Base-by-base conservation (phyloP, 129 eudicot genomes). In the Flaveria robusta region DNA sequence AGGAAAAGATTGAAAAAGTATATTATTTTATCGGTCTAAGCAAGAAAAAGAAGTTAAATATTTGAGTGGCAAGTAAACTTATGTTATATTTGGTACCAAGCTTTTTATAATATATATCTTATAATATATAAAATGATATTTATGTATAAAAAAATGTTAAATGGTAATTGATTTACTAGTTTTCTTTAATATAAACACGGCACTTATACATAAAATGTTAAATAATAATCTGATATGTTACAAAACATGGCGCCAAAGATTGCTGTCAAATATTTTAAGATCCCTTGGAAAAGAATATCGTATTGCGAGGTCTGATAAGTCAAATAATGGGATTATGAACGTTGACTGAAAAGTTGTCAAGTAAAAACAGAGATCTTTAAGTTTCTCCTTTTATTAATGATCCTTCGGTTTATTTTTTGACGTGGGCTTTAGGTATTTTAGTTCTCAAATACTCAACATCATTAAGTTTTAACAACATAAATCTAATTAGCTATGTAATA, bases 241-340 rank as follows among this genome's bases (percentile, higher is more conserved):
- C 11, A 8, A 43, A 43, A 43, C 49, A 43, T 43, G 49, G 11
- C 49, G 49, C 49, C 13, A 2, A 43, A 43, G 49, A 43, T 22
- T 56, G 8, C 20, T 22, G 29, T 3, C 29, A 9, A 7, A 16
- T 19, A 8, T 34, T 34, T 34, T 34, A 4, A 7, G 39, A 34
- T 34, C 7, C 7, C 39, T 34, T 34, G 39, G 5, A 34, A 34
- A 34, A 34, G 39, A 34, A 34, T 34, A 34, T 34, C 39, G 39
- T 34, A 31, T 31, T 31, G 37, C 6, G 37, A 31, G 39, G 8
- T 4, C 4, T 34, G 39, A 31, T 26, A 60, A 18, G 78, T 80
- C 74, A 73, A 80, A 80, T 0, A 41, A 65, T 39, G 14, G 74
- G 63, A 73, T 71, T 46, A 8, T 55, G 18, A 72, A 77, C 23